Percentiles rank a stretch among this genome's conserved stretches.
Conservation (phyloP, 331 rosid species). For the Telfairia occidentalis region DNA sequence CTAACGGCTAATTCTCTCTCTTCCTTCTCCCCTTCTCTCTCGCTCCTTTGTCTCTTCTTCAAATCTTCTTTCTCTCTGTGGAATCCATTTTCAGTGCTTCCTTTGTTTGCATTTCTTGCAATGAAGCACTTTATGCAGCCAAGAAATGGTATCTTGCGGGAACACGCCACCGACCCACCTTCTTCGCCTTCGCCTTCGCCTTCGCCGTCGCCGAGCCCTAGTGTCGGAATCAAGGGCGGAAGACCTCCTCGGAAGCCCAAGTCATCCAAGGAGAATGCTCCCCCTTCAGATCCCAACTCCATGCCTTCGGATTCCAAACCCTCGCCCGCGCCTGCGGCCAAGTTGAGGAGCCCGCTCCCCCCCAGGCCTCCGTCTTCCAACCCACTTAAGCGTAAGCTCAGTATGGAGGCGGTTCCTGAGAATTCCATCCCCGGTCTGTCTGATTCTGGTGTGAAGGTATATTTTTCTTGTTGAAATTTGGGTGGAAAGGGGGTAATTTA, state of each 20-base stretch:
- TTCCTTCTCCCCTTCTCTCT: constrained; percentile 25
- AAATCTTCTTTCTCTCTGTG: constrained; percentile 17
- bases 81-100: not conserved
- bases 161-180: constrained; percentile 40
- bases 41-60: constrained; percentile 28
- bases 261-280: constrained; percentile 61
- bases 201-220: constrained; percentile 40
- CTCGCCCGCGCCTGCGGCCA: constrained; percentile 45
- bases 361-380: constrained; percentile 87
- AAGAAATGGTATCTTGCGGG: constrained; percentile 46
- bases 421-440: constrained; percentile 30
- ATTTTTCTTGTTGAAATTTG: not conserved
- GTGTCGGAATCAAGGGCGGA: constrained; percentile 16
- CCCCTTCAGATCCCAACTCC: constrained; percentile 56
- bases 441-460: constrained; percentile 94
- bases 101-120: not conserved
- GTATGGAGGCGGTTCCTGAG: constrained; percentile 36
- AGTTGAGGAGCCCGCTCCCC: constrained; percentile 64
- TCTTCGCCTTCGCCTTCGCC: constrained; percentile 27
- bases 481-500: not conserved
- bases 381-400: constrained; percentile 91
- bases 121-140: constrained; percentile 88
- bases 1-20: constrained; percentile 31
- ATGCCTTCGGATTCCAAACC: constrained; percentile 30
- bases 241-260: constrained; percentile 7